A percentile compares a stretch with the other conserved stretches of the same genome.
Evolutionary conservation across 1,284 basidiomycete genomes (phyloP).

Genomic region (Ustilago bromivora): DNA sequence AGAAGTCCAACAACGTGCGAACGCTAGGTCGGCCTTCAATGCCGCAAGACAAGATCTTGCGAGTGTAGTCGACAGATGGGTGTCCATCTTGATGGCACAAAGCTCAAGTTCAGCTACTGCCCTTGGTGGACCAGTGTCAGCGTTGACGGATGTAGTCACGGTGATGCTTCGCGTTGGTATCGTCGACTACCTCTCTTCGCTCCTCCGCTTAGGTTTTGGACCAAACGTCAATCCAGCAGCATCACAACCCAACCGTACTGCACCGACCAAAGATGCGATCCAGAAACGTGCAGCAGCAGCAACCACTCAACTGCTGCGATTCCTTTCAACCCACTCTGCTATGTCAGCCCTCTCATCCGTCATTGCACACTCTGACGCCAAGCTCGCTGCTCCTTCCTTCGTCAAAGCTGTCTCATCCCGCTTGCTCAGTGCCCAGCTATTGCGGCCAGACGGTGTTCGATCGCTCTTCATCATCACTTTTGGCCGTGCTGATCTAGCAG

Average conservation of each 20-base stretch:
- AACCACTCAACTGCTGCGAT: slow-evolving; percentile 31
- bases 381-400: slow-evolving; percentile 42
- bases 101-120: background rate
- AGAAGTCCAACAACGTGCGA: slow-evolving; percentile 11
- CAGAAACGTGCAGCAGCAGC: slow-evolving; percentile 34
- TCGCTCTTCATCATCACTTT: slow-evolving; percentile 58
- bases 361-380: slow-evolving; percentile 31
- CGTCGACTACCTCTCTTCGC: slow-evolving; percentile 42
- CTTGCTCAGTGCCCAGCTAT: slow-evolving; percentile 60
- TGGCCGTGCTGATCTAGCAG: slow-evolving; percentile 39
- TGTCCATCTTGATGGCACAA: slow-evolving; percentile 16
- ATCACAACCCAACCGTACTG: background rate
- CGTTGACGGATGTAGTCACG: slow-evolving; percentile 36
- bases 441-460: slow-evolving; percentile 64
- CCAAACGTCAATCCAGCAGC: slow-evolving; percentile 15
- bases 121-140: background rate
- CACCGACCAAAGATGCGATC: slow-evolving; percentile 23
- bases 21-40: slow-evolving; percentile 17
- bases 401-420: slow-evolving; percentile 49
- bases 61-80: slow-evolving; percentile 15
- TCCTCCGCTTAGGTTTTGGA: slow-evolving; percentile 44
- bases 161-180: slow-evolving; percentile 46
- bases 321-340: slow-evolving; percentile 43
- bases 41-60: slow-evolving; percentile 22
- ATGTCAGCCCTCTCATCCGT: slow-evolving; percentile 50